Evolutionary conservation across 2,329 filamentous ascomycete species (phyloP).

Genomic region (Verticillium dahliae): DNA sequence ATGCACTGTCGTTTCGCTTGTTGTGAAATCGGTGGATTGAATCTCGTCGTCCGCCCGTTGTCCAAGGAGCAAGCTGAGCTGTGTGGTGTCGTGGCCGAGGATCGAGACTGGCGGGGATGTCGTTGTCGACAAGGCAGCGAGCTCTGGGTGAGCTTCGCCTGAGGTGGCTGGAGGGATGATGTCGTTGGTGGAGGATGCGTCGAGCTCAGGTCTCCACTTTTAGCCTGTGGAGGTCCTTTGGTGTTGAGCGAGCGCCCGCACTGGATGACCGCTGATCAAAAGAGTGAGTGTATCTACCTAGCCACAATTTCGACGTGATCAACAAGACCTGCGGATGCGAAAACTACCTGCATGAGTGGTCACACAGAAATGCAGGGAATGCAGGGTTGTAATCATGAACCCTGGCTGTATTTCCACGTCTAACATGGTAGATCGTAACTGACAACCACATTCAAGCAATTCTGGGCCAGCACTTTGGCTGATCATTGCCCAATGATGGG

Average conservation of each 20-base stretch:
- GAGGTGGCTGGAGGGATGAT: constrained; percentile 8
- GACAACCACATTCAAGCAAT: background rate
- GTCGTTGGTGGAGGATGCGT: constrained; percentile 8
- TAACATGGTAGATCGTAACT: background rate
- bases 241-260: background rate
- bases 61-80: constrained; percentile 5
- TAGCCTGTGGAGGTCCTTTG: background rate
- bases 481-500: background rate
- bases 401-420: background rate
- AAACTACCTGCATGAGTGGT: background rate
- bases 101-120: constrained; percentile 6
- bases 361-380: background rate
- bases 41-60: background rate
- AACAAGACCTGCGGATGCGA: background rate
- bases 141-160: background rate
- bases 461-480: background rate
- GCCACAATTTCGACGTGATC: background rate
- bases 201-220: background rate
- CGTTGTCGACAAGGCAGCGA: constrained; percentile 1
- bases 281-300: background rate
- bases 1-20: constrained; percentile 3
- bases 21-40: background rate
- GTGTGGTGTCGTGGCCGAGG: background rate
- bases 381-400: background rate
- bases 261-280: background rate